A percentile compares a stretch with the other conserved stretches of the same genome.
These are phyloP conservation scores for Phaeosphaeria sp. DNA, from an alignment of 2,329 filamentous ascomycete genomes.

Conservation along the genomic window DNA sequence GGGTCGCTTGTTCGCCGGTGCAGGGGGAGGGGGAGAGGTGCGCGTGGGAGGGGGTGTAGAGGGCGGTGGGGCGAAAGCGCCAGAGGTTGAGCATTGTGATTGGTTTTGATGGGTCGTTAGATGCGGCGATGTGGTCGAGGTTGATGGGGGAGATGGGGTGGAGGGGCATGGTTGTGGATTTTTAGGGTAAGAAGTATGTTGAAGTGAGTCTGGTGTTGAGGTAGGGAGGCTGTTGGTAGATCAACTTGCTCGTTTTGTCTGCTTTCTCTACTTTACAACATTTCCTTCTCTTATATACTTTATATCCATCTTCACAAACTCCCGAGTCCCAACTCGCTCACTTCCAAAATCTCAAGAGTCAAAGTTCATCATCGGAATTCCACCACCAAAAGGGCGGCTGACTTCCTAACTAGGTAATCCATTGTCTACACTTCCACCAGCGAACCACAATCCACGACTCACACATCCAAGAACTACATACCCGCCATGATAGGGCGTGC, in stretches of 20 bases:
- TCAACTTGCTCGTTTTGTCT: too few relatives aligned
- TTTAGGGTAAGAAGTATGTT: too few relatives aligned
- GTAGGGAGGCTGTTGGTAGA: too few relatives aligned
- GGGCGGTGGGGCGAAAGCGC: slow-evolving; percentile 10
- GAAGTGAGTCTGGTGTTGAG: background rate
- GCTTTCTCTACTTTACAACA: background rate
- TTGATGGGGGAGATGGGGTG: background rate
- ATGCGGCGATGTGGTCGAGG: background rate
- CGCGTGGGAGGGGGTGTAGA: slow-evolving; percentile 14
- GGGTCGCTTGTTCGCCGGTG: slow-evolving; percentile 17
- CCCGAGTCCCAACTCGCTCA: background rate
- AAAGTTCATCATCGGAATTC: background rate
- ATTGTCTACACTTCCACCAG: background rate
- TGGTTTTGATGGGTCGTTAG: slow-evolving; percentile 15
- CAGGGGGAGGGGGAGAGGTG: slow-evolving; percentile 13
- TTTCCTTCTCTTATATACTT: background rate
- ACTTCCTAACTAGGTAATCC: background rate
- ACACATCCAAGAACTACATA: background rate
- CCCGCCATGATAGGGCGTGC: background rate
- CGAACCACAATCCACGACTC: background rate
- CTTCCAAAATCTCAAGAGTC: too few relatives aligned
- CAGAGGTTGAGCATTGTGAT: slow-evolving; percentile 29
- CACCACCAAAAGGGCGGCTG: background rate
- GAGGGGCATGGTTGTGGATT: slow-evolving; percentile 2
- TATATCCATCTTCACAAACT: too few relatives aligned